Evolutionary conservation across 768 basidiomycete genomes (phyloP), one percentile per base, ranked within the genome.

Genomic region (Phylloporus sp.): DNA sequence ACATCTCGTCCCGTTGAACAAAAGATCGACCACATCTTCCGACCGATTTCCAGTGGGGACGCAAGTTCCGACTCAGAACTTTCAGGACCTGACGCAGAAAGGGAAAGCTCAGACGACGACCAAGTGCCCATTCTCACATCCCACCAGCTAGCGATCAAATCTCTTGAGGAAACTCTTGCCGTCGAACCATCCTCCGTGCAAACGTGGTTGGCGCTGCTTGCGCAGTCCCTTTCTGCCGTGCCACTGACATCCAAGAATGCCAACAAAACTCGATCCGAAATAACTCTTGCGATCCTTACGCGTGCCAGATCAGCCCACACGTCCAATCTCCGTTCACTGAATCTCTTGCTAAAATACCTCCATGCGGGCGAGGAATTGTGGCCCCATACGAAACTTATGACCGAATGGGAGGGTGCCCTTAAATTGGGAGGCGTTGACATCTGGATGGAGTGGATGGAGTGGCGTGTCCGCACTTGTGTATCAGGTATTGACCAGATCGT

Each of bases 401-500:
- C 72, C 4, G 86, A 90, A 58, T 93, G 91, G 91, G 84, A 88
- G 49, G 73, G 76, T 18, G 81, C 85, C 3, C 64, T 90, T 55
- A 59, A 66, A 45, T 58, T 78, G 5, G 76, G 79, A 26, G 79
- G 76, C 31, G 65, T 76, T 24, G 79, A 82, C 32, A 73, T 91
- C 23, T 86, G 83, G 80, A 78, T 91, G 71, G 85, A 85, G 57
- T 92, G 89, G 88, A 61, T 91, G 3, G 85, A 87, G 56, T 91
- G 87, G 87, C 76, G 77, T 51, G 79, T 88, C 29, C 72, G 82
- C 36, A 75, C 59, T 32, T 71, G 71, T 15, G 69, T 55, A 35
- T 67, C 70, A 35, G 80, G 81, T 2, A 63, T 88, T 26, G 75
- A 81, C 34, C 77, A 74, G 6, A 60, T 87, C 5, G 66, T 84